Evolutionary conservation across 345 rosid genomes (phyloP).

Genomic region (Triadica sebifera): DNA sequence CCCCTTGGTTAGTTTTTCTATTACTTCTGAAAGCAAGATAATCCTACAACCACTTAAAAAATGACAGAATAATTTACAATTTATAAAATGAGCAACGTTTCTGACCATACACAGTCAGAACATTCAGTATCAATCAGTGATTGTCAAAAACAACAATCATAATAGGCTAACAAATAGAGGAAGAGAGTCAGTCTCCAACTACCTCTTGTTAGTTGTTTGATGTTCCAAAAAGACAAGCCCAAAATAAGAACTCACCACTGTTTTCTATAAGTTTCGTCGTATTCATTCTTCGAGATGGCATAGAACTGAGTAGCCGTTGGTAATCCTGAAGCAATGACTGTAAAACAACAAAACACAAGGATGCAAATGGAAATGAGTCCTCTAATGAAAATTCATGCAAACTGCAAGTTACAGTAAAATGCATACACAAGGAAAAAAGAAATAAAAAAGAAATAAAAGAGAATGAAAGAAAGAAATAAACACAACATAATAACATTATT

Average conservation of each 20-base stretch:
- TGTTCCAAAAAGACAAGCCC: background rate
- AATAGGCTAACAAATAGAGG: background rate
- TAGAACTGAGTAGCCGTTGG: constrained; percentile 96
- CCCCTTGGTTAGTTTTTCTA: no score
- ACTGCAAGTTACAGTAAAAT: constrained; percentile 7
- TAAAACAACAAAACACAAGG: constrained; percentile 38
- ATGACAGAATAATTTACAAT: background rate
- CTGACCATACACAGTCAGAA: background rate
- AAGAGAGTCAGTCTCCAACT: background rate
- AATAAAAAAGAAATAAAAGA: no score
- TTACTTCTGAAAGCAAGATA: constrained; percentile 43
- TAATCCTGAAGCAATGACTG: constrained; percentile 99
- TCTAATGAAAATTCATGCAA: constrained; percentile 20
- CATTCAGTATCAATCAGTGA: background rate
- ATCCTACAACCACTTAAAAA: background rate
- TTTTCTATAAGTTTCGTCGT: constrained; percentile 89
- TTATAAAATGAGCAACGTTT: background rate
- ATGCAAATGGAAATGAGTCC: constrained; percentile 40
- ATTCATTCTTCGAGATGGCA: constrained; percentile 97
- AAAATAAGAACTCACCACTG: constrained; percentile 57
- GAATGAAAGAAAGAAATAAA: background rate
- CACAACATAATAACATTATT: background rate
- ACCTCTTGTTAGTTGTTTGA: background rate
- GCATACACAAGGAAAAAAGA: background rate
- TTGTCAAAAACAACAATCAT: background rate